A percentile compares a stretch with the other conserved stretches of the same genome.
These are phyloP conservation scores for Neurospora sp. DNA, from an alignment of 495 filamentous ascomycete genomes.

Conservation along the genomic window DNA sequence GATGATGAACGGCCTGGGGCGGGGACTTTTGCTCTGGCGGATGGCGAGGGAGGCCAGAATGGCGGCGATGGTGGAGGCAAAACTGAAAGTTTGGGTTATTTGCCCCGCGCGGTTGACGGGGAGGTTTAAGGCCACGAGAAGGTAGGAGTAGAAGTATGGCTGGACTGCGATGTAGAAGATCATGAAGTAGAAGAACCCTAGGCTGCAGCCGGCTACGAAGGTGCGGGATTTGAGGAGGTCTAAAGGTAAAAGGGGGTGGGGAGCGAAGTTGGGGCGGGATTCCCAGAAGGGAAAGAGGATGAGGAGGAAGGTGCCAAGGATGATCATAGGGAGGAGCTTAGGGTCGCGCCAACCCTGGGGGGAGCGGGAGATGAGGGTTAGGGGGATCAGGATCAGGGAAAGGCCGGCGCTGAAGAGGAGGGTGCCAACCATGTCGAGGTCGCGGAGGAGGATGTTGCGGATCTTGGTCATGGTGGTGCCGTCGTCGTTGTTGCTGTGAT, in stretches of 20 bases:
- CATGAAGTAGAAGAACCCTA: slow-evolving; percentile 47
- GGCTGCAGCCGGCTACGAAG: slow-evolving; percentile 49
- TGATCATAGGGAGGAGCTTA: slow-evolving; percentile 46
- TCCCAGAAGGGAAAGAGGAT: slow-evolving; percentile 53
- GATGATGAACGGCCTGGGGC: slow-evolving; percentile 25
- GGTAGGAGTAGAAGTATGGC: slow-evolving; percentile 52
- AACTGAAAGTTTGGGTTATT: slow-evolving; percentile 41
- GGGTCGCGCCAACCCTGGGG: slow-evolving; percentile 41
- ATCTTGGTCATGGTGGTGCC: slow-evolving; percentile 8
- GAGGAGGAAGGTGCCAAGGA: slow-evolving; percentile 45
- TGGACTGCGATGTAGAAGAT: slow-evolving; percentile 54
- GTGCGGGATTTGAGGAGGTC: slow-evolving; percentile 50
- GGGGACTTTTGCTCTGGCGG: slow-evolving; percentile 34
- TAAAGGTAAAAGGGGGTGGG: slow-evolving; percentile 49
- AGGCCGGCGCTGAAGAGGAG: slow-evolving; percentile 47
- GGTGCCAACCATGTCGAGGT: slow-evolving; percentile 52
- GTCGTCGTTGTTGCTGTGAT: not conserved
- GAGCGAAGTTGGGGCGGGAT: slow-evolving; percentile 37
- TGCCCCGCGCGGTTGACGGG: slow-evolving; percentile 41
- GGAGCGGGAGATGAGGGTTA: slow-evolving; percentile 43
- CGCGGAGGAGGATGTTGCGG: slow-evolving; percentile 35
- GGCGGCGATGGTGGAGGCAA: slow-evolving; percentile 43
- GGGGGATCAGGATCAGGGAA: slow-evolving; percentile 53
- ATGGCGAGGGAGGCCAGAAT: slow-evolving; percentile 45
- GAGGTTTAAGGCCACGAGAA: slow-evolving; percentile 55